Percentiles rank a stretch among this genome's conserved stretches.
Evolutionary conservation across 768 basidiomycete genomes (phyloP).

Genomic region (Mycena sanguinolenta): DNA sequence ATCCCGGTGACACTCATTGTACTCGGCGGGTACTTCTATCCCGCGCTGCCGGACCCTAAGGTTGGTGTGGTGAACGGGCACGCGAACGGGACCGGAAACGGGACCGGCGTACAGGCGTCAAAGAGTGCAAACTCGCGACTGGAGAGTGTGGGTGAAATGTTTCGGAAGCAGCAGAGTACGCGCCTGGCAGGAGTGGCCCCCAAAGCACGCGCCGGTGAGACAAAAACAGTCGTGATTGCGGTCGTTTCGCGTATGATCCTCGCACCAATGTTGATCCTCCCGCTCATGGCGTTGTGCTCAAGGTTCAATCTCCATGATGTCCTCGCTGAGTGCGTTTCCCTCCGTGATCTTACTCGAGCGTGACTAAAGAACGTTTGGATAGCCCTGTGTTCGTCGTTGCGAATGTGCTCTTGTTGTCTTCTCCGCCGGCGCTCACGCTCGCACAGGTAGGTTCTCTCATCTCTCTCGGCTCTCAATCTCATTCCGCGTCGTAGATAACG

Average conservation of each 20-base stretch:
- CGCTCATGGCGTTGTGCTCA: constrained; percentile 76
- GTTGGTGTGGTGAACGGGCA: background rate
- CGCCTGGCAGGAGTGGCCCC: constrained; percentile 21
- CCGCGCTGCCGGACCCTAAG: constrained; percentile 42
- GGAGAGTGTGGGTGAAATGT: constrained; percentile 58
- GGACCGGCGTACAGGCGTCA: background rate
- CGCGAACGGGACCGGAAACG: constrained; percentile 1
- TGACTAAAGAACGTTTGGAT: constrained; percentile 17
- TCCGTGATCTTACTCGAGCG: constrained; percentile 39
- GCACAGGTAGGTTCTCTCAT: constrained; percentile 61
- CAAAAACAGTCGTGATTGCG: constrained; percentile 85
- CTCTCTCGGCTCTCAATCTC: constrained; percentile 10
- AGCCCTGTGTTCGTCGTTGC: constrained; percentile 92
- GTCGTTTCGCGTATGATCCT: constrained; percentile 90
- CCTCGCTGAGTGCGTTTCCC: constrained; percentile 78
- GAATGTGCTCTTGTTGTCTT: constrained; percentile 84
- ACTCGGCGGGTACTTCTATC: constrained; percentile 92
- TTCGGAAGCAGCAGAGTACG: constrained; percentile 45
- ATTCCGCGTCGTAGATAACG: constrained; percentile 68
- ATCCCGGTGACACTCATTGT: constrained; percentile 93
- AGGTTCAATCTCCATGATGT: constrained; percentile 69
- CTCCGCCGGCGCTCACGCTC: constrained; percentile 77
- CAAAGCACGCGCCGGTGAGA: constrained; percentile 70
- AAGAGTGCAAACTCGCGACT: constrained; percentile 29
- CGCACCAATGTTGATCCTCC: constrained; percentile 83